Base-by-base conservation (phyloP, 768 basidiomycete genomes). In the Leccinum arenicola region DNA sequence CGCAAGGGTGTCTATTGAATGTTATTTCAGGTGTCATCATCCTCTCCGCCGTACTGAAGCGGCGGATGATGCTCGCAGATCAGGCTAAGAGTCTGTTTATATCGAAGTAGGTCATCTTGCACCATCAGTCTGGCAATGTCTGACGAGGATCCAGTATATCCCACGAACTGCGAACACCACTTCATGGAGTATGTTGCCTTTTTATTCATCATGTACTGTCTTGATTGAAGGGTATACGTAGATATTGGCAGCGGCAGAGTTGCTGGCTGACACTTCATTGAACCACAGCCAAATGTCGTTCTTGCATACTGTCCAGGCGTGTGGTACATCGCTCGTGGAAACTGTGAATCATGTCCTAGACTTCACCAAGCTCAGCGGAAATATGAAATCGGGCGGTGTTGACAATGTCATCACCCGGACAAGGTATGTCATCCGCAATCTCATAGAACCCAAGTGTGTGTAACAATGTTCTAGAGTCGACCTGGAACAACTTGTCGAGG, bases 291-390 rank as follows among this genome's bases (percentile, higher is more conserved):
- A 98, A 71, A 70, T 77, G 10, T 93, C 94, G 0, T 96, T 94
- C 77, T 75, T 97, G 52, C 90, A 94, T 68, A 97, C 95, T 0
- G 91, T 97, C 1, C 91, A 95, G 71, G 94, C 93, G 6, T 97
- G 95, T 68, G 95, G 94, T 14, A 95, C 89, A n/a, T 93, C 93
- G 1, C 81, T 98, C 1, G 92, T 95, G 45, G 95, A 98, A 76
- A 96, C 95, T 0, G 94, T 98, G 52, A 97, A 97, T 68, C 95
- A 98, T 65, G 95, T 98, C 6, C 78, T 98, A 27, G 95, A 98
- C 71, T 98, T 95, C 68, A 96, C 94, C 31, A 98, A 98, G 69
- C 80, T 96, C 23, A 94, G 91, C 61, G 94, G 93, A 21, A 91
- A 89, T 66, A 80, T 85, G 50, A 91, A 91, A 69, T 80, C 85